These are phyloP conservation scores for Neolentinus lepideus DNA, from an alignment of 1,284 basidiomycete genomes.

Conservation along the genomic window DNA sequence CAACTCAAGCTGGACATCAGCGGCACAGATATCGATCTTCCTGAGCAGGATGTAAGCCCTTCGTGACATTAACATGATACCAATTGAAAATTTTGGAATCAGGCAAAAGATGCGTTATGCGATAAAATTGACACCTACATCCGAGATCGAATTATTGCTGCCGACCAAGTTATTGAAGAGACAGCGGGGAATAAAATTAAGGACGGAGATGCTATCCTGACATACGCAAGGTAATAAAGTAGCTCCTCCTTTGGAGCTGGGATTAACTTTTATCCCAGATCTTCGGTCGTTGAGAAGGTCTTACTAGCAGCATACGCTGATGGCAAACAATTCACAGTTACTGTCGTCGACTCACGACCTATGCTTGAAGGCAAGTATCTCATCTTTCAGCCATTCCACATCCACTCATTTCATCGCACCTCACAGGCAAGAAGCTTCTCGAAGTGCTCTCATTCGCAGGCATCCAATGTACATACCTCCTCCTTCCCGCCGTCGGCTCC, in stretches of 20 bases:
- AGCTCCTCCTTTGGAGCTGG: constrained; percentile 9
- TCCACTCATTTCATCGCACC: background rate
- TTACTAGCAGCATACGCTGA: constrained; percentile 73
- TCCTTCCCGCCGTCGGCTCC: constrained; percentile 84
- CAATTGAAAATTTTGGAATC: constrained; percentile 4
- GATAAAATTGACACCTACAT: constrained; percentile 92
- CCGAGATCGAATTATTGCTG: constrained; percentile 88
- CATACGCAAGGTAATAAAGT: constrained; percentile 71
- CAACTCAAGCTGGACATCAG: constrained; percentile 97
- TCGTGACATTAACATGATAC: background rate
- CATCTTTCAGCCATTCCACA: background rate
- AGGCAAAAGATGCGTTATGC: constrained; percentile 87
- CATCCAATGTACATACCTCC: constrained; percentile 88
- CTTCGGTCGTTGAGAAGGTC: constrained; percentile 91
- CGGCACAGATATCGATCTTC: constrained; percentile 83
- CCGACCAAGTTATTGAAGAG: constrained; percentile 90
- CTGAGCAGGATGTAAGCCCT: constrained; percentile 82
- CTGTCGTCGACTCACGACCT: constrained; percentile 93
- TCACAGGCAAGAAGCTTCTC: constrained; percentile 73
- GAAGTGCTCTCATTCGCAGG: constrained; percentile 63
- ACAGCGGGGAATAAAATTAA: constrained; percentile 90
- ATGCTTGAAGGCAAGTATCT: constrained; percentile 73
- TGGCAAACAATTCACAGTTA: constrained; percentile 79
- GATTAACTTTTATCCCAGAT: constrained; percentile 38
- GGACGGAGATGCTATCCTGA: constrained; percentile 88